Evolutionary conservation across 345 rosid species (phyloP), one percentile per base, ranked within the genome.

Genomic region (Eucalyptus brandiana): DNA sequence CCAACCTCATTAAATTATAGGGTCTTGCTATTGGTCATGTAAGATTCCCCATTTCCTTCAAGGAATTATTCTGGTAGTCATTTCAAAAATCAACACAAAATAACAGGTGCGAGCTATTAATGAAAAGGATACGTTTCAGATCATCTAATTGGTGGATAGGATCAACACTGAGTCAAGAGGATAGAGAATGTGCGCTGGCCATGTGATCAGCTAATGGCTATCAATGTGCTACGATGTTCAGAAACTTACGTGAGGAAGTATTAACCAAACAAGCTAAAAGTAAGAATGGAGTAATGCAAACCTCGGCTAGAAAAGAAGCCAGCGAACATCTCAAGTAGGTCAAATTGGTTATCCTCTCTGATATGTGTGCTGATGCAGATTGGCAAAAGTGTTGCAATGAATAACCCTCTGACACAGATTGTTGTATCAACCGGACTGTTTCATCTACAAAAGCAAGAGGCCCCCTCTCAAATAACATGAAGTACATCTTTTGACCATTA

Each of bases 221-320:
- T 40, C 2, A 76, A 76, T 76, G 85, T 40, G 47, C 85, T 37
- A 40, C 2, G 16, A 21, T 23, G 30, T 76, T 76, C 9, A 76
- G 47, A 76, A 40, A 23, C 24, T 76, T 76, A 40, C 5, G 0
- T 21, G 30, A 37, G 85, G 1, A 76, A 37, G 30, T 21, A 49
- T 86, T 32, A 45, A 50, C 44, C 40, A 49, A 49, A 49, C 45
- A 67, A 65, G 24, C 42, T 40, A 47, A 23, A 86, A 88, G 40
- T 21, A 65, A 51, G 50, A 86, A 86, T 23, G 6, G 9, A 72
- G 16, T 53, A n/a, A 72, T 51, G 34, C 91, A 47, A 92, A 97
- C 99, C 99, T 97, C 95, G 19, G 99, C 98, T 93, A 97, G 93
- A 90, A 97, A 97, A 34, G 97, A 92, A 91, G 99, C 98, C 48